phyloP scores from a whole-genome alignment of 2,329 filamentous ascomycete genomes.

The Alternaria gaisen region DNA sequence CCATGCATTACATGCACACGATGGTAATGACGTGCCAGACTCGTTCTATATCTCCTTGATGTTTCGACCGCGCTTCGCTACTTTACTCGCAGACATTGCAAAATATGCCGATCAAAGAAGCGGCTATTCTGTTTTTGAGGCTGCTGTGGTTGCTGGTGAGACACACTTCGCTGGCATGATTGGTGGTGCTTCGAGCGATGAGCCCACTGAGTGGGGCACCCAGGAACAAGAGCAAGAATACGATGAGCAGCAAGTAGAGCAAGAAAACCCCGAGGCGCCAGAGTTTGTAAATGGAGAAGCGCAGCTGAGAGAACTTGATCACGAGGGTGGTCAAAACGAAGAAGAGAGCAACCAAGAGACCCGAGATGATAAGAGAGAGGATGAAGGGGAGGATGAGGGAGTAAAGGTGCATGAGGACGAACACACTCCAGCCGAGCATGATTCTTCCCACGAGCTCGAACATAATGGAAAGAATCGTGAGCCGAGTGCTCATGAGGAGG shows the following conservation, averaged over 20 bases:
- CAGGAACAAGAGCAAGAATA: conserved; percentile 18
- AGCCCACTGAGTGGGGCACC: conserved; percentile 34
- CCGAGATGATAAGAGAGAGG: not conserved
- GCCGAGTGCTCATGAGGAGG: not conserved
- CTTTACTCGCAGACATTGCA: conserved; percentile 62
- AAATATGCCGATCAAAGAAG: conserved; percentile 65
- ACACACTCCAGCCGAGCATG: not conserved
- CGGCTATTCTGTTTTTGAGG: conserved; percentile 61
- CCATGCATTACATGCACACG: conserved; percentile 66
- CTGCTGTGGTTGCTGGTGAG: conserved; percentile 39
- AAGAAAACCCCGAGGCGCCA: not conserved
- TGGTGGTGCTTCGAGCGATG: conserved; percentile 29
- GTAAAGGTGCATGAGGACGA: conserved; percentile 8
- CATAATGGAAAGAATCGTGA: not conserved
- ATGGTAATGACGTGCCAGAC: conserved; percentile 61
- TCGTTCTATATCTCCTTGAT: conserved; percentile 67
- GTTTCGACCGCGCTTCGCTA: conserved; percentile 63
- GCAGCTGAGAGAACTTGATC: conserved; percentile 3
- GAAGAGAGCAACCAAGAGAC: conserved; percentile 1
- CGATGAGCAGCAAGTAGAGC: conserved; percentile 8
- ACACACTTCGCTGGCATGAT: conserved; percentile 35
- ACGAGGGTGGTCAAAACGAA: conserved; percentile 10
- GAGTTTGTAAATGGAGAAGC: conserved; percentile 14
- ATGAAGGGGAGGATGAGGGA: conserved; percentile 5
- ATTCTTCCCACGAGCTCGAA: conserved; percentile 3